Conservation (phyloP, 805 yeast species). For the Saccharomycopsis vini region DNA sequence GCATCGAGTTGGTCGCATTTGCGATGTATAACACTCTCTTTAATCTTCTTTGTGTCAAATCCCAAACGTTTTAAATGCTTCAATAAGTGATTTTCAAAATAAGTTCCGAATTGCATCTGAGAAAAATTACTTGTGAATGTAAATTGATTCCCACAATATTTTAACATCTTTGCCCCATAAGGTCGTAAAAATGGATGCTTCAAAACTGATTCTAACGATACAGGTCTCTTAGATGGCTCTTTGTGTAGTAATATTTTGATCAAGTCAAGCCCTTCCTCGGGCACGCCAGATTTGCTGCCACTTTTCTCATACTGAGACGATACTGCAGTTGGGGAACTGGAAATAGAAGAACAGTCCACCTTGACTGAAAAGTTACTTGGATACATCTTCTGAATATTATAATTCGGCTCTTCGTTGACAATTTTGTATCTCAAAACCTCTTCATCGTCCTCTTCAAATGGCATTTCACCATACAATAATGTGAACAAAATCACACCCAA, state of each 20-base stretch:
- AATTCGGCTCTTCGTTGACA: slow-evolving; percentile 55
- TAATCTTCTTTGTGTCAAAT: slow-evolving; percentile 16
- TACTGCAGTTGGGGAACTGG: background rate
- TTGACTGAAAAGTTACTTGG: background rate
- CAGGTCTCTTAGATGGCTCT: slow-evolving; percentile 55
- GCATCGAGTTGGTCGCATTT: slow-evolving; percentile 47
- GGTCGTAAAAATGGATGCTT: slow-evolving; percentile 41
- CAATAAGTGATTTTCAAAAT: slow-evolving; percentile 16
- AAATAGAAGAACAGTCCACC: background rate
- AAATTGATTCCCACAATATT: slow-evolving; percentile 27
- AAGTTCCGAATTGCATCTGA: slow-evolving; percentile 9
- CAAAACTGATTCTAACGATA: slow-evolving; percentile 39
- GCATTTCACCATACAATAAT: slow-evolving; percentile 77
- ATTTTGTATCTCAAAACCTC: slow-evolving; percentile 50
- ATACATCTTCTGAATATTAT: slow-evolving; percentile 22
- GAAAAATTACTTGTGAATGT: slow-evolving; percentile 8
- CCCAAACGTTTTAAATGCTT: slow-evolving; percentile 19
- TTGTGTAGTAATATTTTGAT: slow-evolving; percentile 51
- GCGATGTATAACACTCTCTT: slow-evolving; percentile 41
- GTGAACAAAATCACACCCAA: slow-evolving; percentile 85
- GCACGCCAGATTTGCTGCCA: slow-evolving; percentile 29
- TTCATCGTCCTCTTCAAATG: slow-evolving; percentile 80
- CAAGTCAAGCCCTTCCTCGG: slow-evolving; percentile 42
- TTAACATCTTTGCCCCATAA: slow-evolving; percentile 34
- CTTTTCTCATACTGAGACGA: background rate